Conservation (phyloP, 2,329 filamentous ascomycete species). For the Talaromyces piceae region DNA sequence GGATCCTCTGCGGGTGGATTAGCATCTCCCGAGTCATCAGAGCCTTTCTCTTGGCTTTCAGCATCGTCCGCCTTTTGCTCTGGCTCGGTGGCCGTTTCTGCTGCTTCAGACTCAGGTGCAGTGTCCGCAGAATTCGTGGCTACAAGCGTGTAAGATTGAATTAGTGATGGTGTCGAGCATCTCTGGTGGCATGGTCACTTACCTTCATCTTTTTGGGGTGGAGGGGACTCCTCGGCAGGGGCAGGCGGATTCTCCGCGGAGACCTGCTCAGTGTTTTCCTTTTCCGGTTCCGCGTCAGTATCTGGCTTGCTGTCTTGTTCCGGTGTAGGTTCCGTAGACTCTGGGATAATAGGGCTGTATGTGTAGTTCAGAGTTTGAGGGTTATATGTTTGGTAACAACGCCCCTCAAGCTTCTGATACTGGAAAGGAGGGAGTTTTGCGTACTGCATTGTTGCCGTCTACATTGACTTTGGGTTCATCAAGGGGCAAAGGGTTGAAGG, state of each 20-base stretch:
- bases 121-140: slow-evolving; percentile 21
- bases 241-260: slow-evolving; percentile 19
- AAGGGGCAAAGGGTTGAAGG: slow-evolving; percentile 17
- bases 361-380: slow-evolving; percentile 29
- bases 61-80: slow-evolving; percentile 18
- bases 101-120: slow-evolving; percentile 18
- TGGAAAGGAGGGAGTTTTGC: slow-evolving; percentile 35
- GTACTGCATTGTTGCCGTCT: slow-evolving; percentile 32
- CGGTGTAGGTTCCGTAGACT: slow-evolving; percentile 26
- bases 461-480: slow-evolving; percentile 21
- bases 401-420: slow-evolving; percentile 36
- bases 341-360: slow-evolving; percentile 28
- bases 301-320: slow-evolving; percentile 32
- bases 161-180: neutral
- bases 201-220: slow-evolving; percentile 25
- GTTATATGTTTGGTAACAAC: slow-evolving; percentile 40
- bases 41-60: slow-evolving; percentile 5
- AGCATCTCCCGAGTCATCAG: neutral
- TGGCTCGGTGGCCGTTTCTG: slow-evolving; percentile 14
- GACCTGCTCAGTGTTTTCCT: slow-evolving; percentile 18
- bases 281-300: slow-evolving; percentile 27
- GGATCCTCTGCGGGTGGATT: neutral
- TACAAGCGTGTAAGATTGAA: neutral
- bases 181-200: slow-evolving; percentile 12
- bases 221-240: slow-evolving; percentile 18